Evolutionary conservation across 495 filamentous ascomycete species (phyloP).

Genomic region (Cercophora scortea): DNA sequence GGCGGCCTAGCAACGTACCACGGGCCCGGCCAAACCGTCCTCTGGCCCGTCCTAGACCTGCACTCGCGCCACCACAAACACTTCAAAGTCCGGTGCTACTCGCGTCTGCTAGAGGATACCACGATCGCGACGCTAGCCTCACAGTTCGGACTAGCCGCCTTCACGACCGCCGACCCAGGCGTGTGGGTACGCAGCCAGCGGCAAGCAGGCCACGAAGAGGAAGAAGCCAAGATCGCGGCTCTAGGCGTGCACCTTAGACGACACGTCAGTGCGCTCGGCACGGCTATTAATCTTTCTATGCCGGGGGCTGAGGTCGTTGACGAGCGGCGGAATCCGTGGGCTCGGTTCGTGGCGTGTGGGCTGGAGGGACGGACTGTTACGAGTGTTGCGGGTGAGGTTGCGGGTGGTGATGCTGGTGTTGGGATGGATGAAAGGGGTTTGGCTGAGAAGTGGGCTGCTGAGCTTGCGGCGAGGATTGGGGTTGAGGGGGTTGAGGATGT

Average conservation of each 20-base stretch:
- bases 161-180: slow-evolving; percentile 69
- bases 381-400: slow-evolving; percentile 41
- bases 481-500: slow-evolving; percentile 17
- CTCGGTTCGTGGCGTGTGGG: slow-evolving; percentile 79
- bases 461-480: slow-evolving; percentile 16
- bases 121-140: slow-evolving; percentile 54
- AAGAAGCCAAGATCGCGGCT: slow-evolving; percentile 70
- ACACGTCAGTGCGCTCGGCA: slow-evolving; percentile 77
- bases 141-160: slow-evolving; percentile 48
- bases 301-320: slow-evolving; percentile 9
- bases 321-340: slow-evolving; percentile 31
- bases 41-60: slow-evolving; percentile 81
- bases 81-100: slow-evolving; percentile 54
- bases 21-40: slow-evolving; percentile 84
- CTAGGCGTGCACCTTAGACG: slow-evolving; percentile 82
- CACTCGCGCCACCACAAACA: slow-evolving; percentile 23
- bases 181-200: slow-evolving; percentile 56
- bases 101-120: slow-evolving; percentile 65
- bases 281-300: slow-evolving; percentile 74
- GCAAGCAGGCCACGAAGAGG: neutral
- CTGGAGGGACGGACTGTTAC: slow-evolving; percentile 70
- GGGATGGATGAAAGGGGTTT: slow-evolving; percentile 5
- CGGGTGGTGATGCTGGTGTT: neutral
- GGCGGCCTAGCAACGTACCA: slow-evolving; percentile 95
- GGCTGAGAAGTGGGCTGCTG: slow-evolving; percentile 14